Base-by-base conservation (phyloP, 306 rosid genomes). In the Medicago lupulina region DNA sequence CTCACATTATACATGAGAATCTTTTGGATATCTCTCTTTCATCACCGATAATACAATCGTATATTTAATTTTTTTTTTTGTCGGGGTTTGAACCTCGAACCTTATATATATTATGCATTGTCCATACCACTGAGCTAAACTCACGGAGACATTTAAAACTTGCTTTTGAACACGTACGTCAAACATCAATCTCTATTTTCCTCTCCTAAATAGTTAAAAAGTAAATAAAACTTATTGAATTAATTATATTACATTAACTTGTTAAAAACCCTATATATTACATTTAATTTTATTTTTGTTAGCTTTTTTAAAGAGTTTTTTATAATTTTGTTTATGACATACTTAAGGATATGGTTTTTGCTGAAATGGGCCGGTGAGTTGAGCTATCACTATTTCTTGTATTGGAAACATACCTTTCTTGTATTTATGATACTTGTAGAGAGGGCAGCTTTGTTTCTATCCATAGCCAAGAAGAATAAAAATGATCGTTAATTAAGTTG, bases 331-430 rank as follows among this genome's bases (percentile, higher is more conserved):
- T 46, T 46, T 46, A 46, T 13, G 16, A 46, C 51, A 13, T 15
- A 13, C 16, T 46, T 46, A 46, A 46, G 6, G 51, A 16, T 16
- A 46, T 46, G 7, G 16, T 4, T 46, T 46, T 46, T 46, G 51
- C 7, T 46, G 16, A 13, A 46, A 13, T 46, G 2, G n/a, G 16
- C 51, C 51, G 4, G 76, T 59, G 28, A 58, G 80, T 81, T 82
- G 83, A 79, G 82, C 73, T 71, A 88, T 90, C 85, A 85, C 86
- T 88, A 85, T 90, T 73, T 88, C 90, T 88, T 90, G 89, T 82
- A 81, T 83, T 81, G 89, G 93, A 90, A 86, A 90, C 89, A 87
- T 88, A 79, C 92, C 86, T 88, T 87, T 73, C 89, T 87, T 85
- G 87, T 23, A 69, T 59, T 80, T 81, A 64, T 77, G 75, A 78